These are phyloP conservation scores for Rhizoctonia solani DNA, from an alignment of 1,284 basidiomycete species.

Conservation along the genomic window DNA sequence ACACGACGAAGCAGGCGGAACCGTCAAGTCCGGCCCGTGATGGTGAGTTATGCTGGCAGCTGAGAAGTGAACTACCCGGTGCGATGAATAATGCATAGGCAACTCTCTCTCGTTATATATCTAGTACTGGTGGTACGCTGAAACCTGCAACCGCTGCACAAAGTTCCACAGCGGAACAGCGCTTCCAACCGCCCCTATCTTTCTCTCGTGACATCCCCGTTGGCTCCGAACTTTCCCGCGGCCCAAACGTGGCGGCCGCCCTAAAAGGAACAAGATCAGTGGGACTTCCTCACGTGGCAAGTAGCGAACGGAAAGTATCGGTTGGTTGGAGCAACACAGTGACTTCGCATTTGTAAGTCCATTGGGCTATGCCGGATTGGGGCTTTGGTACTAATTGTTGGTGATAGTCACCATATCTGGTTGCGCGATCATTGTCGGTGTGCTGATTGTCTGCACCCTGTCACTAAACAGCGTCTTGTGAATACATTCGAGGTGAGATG, in stretches of 20 bases:
- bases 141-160: constrained; percentile 20
- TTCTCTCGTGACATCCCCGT: constrained; percentile 5
- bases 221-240: constrained; percentile 13
- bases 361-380: background rate
- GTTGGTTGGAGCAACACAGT: constrained; percentile 61
- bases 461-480: constrained; percentile 88
- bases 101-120: constrained; percentile 3
- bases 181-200: background rate
- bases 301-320: constrained; percentile 62
- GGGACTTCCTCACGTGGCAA: constrained; percentile 37
- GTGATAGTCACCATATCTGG: constrained; percentile 68
- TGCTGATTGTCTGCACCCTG: constrained; percentile 80
- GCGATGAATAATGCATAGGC: background rate
- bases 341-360: constrained; percentile 38
- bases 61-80: background rate
- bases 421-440: constrained; percentile 89
- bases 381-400: background rate
- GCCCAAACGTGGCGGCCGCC: background rate
- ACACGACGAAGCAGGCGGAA: background rate
- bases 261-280: background rate
- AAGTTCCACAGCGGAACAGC: constrained; percentile 3
- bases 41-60: background rate
- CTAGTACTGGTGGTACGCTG: constrained; percentile 1
- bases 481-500: constrained; percentile 76
- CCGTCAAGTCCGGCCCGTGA: background rate